Conservation (phyloP, 306 rosid genomes). For the Vigna unguiculata region DNA sequence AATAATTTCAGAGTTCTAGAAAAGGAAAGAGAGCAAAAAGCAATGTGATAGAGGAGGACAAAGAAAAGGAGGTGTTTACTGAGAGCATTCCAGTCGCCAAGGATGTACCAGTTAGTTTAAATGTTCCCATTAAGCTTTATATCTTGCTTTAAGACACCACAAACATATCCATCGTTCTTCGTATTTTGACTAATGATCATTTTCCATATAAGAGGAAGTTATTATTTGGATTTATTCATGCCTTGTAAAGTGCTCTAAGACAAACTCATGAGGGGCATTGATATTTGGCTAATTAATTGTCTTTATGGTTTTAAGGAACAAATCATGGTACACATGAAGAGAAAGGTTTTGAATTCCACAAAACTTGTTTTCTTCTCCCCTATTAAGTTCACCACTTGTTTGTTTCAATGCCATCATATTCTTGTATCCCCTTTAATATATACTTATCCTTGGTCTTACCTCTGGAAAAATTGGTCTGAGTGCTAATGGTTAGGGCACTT, state of each 20-base stretch:
- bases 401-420: not conserved
- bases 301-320: slow-evolving; percentile 60
- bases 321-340: slow-evolving; percentile 75
- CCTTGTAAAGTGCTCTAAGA: too few species aligned
- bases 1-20: slow-evolving; percentile 59
- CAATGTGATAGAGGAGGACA: slow-evolving; percentile 61
- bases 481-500: slow-evolving; percentile 80
- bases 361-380: slow-evolving; percentile 20
- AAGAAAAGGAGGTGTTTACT: slow-evolving; percentile 61
- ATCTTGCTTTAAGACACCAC: slow-evolving; percentile 68
- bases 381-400: slow-evolving; percentile 13
- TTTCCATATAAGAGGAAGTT: too few species aligned
- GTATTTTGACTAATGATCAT: slow-evolving; percentile 39
- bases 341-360: slow-evolving; percentile 63
- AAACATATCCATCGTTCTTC: slow-evolving; percentile 68
- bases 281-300: not conserved
- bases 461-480: slow-evolving; percentile 77
- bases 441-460: slow-evolving; percentile 72
- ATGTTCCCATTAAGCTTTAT: slow-evolving; percentile 66
- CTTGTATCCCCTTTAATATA: slow-evolving; percentile 19
- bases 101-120: slow-evolving; percentile 44
- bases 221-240: too few species aligned
- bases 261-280: not conserved
- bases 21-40: slow-evolving; percentile 73
- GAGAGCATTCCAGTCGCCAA: slow-evolving; percentile 66